Evolutionary conservation across 495 filamentous ascomycete genomes (phyloP), one percentile per base, ranked within the genome.

Genomic region (Penicillium simplicissimum): DNA sequence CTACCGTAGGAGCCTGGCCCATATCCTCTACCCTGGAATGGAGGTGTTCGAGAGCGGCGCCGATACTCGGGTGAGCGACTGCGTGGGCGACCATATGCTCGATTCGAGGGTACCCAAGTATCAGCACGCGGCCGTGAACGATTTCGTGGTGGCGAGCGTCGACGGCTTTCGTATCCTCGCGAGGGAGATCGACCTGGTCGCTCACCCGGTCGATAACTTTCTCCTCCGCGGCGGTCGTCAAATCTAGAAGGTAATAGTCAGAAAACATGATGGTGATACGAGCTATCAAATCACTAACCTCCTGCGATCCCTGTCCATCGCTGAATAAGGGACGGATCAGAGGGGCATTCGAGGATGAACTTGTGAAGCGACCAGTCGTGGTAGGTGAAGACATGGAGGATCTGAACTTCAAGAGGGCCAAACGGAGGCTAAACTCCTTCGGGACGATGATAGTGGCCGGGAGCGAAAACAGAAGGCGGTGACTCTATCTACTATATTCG

Each of bases 281-380:
- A 10, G 6, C 8, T 34, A 14, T 14, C 6, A 0, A 33, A 33
- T 25, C 21, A 49, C 60, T 28, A 43, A 56, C 81, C 81, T 82
- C 74, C 81, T 80, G 60, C 81, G 74, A 67, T 81, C 79, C 72
- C 80, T 75, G 59, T 82, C 78, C 81, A 83, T 83, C 40, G 31
- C 45, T 40, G 11, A 17, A 34, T 21, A 2, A 58, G 34, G n/a
- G 23, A 9, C 7, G 8, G 33, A 38, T 28, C 47, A 33, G 40
- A 10, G 15, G 40, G 51, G 52, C 17, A 23, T 56, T 23, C 14
- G 34, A 34, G 35, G 36, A 31, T 2, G 53, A 38, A 17, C 13
- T 28, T 19, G 35, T 17, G 17, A 42, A 31, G 25, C 31, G 49
- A 52, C 13, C 23, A 58, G 28, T 35, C 42, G 55, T 14, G 42